These are phyloP conservation scores for Uronychia setigera DNA, from an alignment of 73 alveolate species.

Conservation along the genomic window DNA sequence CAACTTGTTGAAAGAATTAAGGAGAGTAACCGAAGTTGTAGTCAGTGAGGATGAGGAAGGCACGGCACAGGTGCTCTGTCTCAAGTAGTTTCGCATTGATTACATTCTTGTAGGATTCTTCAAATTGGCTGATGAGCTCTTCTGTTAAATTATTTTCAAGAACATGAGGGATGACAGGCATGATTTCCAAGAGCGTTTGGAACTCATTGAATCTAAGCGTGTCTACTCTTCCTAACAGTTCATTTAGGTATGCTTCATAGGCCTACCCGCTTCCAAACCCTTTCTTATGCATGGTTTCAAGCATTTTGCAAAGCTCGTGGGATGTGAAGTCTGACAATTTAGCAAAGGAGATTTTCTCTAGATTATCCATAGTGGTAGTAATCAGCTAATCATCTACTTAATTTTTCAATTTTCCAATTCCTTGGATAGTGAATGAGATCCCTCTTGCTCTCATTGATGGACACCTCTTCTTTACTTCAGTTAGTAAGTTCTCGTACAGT, in stretches of 20 bases:
- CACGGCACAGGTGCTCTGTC: neutral
- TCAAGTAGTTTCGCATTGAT: neutral
- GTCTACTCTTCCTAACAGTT: neutral
- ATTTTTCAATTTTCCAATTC: constrained; percentile 18
- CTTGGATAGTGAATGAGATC: constrained; percentile 46
- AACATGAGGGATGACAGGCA: neutral
- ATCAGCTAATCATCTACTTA: neutral
- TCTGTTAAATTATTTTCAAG: neutral
- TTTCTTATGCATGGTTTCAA: constrained; percentile 6
- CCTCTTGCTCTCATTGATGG: constrained; percentile 62
- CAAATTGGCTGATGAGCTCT: neutral
- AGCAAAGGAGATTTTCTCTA: constrained; percentile 33
- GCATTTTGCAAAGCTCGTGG: constrained; percentile 34
- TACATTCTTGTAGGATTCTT: neutral
- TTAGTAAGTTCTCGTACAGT: constrained; percentile 1
- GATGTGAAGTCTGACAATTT: constrained; percentile 43
- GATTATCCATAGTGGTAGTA: neutral
- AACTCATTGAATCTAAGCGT: neutral
- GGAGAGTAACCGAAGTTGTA: neutral
- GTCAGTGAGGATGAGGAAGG: neutral
- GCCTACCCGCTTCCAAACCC: constrained; percentile 43
- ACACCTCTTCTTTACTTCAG: constrained; percentile 19
- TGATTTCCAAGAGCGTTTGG: neutral
- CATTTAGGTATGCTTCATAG: constrained; percentile 17
- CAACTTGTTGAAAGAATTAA: neutral